Evolutionary conservation across 176 grass and related monocot species (phyloP), one percentile per base, ranked within the genome.

Genomic region (Cymbopogon citratus): DNA sequence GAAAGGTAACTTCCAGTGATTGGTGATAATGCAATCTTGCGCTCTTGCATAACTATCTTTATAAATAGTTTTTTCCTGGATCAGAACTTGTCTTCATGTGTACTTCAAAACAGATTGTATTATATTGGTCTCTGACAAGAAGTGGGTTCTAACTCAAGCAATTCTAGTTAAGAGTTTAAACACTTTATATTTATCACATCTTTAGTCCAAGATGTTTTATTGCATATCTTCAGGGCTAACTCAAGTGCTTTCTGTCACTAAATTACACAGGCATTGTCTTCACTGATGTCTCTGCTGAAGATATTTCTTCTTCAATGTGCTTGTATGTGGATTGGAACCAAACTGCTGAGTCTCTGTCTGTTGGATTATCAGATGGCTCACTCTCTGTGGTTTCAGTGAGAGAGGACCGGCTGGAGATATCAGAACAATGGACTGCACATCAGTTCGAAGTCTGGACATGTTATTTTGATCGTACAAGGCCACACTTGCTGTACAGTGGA

Each of bases 361-460:
- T 97, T 77, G 92, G 76, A 59, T 86, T 89, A 84, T 95, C 95
- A 64, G 92, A 98, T 78, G 92, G 96, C 81, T 98, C 96, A 0
- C 41, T 95, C 24, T 95, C 88, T 80, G 15, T 98, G 44, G n/a
- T 93, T 73, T 84, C 90, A 75, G 38, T 91, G 28, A 89, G 86
- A 59, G 89, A 98, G 61, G 80, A 83, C 45, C 75, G 74, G 70
- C 73, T 95, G 79, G 87, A 94, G 59, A 64, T 93, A 77, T 89
- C 79, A 36, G 75, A 98, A 76, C 85, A 85, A 63, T 98, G 92
- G 95, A 9, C 84, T 18, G 95, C 90, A 38, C 95, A 93, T 90
- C 81, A 95, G 39, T 98, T 89, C 74, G 95, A 98, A 85, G 87
- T 92, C 51, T 98, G 95, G 95, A 90, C 90, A 49, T 91, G 92